These are phyloP conservation scores for Sanghuangporus weigelae DNA, from an alignment of 1,284 basidiomycete species.

Conservation along the genomic window DNA sequence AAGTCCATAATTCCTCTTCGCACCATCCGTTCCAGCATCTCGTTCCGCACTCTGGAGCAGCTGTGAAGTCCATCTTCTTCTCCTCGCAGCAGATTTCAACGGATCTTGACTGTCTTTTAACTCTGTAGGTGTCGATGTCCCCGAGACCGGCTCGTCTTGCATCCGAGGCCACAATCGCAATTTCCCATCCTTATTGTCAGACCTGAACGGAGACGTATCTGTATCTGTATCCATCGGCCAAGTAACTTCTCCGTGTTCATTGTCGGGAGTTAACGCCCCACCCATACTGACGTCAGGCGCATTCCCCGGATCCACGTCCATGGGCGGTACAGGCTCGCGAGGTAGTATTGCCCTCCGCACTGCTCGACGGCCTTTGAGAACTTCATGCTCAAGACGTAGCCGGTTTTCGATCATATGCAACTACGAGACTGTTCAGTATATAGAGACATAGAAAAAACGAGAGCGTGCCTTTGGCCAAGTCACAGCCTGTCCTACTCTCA, in stretches of 20 bases:
- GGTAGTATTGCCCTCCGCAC: conserved; percentile 50
- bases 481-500: conserved; percentile 82
- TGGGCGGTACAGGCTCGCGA: conserved; percentile 22
- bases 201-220: conserved; percentile 38
- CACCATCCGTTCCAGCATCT: conserved; percentile 7
- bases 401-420: conserved; percentile 90
- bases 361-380: conserved; percentile 73
- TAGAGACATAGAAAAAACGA: conserved; percentile 8
- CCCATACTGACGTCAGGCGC: conserved; percentile 15
- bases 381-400: conserved; percentile 73
- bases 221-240: conserved; percentile 13
- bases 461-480: conserved; percentile 84
- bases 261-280: conserved; percentile 1
- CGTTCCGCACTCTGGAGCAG: conserved; percentile 30
- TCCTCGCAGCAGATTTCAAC: conserved; percentile 35
- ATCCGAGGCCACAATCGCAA: not conserved
- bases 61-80: conserved; percentile 43
- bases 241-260: not conserved
- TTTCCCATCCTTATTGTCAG: conserved; percentile 21
- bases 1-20: conserved; percentile 12
- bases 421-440: conserved; percentile 32
- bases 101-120: conserved; percentile 31
- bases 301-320: conserved; percentile 15
- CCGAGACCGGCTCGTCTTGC: conserved; percentile 21
- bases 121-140: conserved; percentile 25